Conservation (phyloP, 2,329 filamentous ascomycete genomes). For the Erysiphe pulchra region DNA sequence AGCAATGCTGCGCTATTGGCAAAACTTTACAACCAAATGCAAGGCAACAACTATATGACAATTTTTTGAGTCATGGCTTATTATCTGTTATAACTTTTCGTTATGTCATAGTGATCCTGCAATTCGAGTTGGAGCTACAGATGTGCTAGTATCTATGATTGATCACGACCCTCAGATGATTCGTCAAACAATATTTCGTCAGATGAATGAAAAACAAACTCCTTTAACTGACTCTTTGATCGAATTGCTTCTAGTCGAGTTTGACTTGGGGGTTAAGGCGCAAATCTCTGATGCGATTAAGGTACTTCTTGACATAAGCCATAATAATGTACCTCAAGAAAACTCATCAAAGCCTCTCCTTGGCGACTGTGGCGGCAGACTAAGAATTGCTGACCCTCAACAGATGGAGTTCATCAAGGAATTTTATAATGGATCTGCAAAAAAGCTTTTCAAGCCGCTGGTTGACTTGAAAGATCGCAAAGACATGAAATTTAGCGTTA, state of each 20-base stretch:
- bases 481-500: conserved; percentile 47
- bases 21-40: conserved; percentile 78
- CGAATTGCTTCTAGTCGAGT: conserved; percentile 71
- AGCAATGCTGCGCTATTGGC: conserved; percentile 81
- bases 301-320: conserved; percentile 57
- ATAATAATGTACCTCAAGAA: conserved; percentile 32
- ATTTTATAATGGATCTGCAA: conserved; percentile 75
- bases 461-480: conserved; percentile 48
- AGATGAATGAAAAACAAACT: conserved; percentile 64
- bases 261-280: conserved; percentile 80
- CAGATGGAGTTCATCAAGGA: conserved; percentile 66
- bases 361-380: conserved; percentile 40
- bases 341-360: conserved; percentile 31
- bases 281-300: conserved; percentile 92
- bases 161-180: conserved; percentile 93
- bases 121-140: conserved; percentile 75
- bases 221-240: conserved; percentile 82
- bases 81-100: conserved; percentile 75
- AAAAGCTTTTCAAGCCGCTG: conserved; percentile 65
- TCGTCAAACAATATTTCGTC: conserved; percentile 73
- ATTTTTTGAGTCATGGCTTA: conserved; percentile 70
- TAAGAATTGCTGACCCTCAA: conserved; percentile 38
- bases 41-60: conserved; percentile 61
- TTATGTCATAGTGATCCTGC: conserved; percentile 62
- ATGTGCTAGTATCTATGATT: conserved; percentile 80